Evolutionary conservation across 2,329 filamentous ascomycete species (phyloP).

Genomic region (Diaporthe batatas): DNA sequence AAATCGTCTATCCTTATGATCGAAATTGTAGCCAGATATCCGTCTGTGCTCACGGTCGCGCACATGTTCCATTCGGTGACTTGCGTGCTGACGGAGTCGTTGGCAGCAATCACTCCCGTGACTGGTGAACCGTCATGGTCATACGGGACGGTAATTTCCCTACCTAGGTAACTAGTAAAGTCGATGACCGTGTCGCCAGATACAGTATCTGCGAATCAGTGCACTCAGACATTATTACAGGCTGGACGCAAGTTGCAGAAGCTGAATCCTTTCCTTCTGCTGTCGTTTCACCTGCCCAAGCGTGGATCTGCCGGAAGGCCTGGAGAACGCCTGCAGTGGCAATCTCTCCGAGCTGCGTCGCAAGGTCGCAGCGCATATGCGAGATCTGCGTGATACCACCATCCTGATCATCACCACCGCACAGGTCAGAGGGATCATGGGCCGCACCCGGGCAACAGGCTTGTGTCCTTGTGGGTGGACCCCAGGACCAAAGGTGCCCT

Average conservation of each 20-base stretch:
- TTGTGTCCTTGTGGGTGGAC: constrained; percentile 6
- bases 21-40: too few species aligned
- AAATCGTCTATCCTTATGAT: too few species aligned
- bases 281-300: constrained; percentile 1
- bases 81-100: too few species aligned
- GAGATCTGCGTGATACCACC: constrained; percentile 23
- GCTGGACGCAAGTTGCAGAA: too few species aligned
- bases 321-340: constrained; percentile 10
- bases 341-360: constrained; percentile 10
- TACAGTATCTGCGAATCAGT: background rate
- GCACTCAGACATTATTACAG: background rate
- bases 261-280: background rate
- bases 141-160: too few species aligned
- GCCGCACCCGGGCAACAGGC: background rate
- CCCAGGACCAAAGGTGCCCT: background rate
- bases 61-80: too few species aligned
- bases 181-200: background rate
- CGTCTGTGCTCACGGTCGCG: too few species aligned
- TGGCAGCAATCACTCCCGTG: too few species aligned
- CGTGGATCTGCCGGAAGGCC: background rate
- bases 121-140: too few species aligned
- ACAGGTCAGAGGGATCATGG: constrained; percentile 8
- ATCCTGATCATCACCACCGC: background rate
- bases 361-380: constrained; percentile 24
- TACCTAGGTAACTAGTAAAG: too few species aligned